Evolutionary conservation across 352 stramenopile genomes (phyloP), one percentile per base, ranked within the genome.

Genomic region (Globisporangium acanthophoron): DNA sequence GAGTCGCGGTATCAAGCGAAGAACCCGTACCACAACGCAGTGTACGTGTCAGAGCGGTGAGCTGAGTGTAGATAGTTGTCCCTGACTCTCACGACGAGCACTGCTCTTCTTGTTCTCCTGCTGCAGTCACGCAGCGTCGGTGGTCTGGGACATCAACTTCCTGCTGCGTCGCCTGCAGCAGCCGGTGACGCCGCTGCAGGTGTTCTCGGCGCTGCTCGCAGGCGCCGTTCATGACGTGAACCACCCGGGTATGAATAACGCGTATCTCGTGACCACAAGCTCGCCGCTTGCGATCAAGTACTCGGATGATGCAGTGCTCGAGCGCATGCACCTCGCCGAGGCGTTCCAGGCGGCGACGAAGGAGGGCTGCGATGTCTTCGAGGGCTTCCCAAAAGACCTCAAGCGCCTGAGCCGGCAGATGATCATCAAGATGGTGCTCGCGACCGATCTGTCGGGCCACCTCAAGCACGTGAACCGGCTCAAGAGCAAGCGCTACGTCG

Each of bases 241-340:
- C 48, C 94, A 98, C 66, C 85, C 88, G 0, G 94, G 94, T 11
- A 81, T 93, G 16, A 98, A 86, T 62, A 98, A 98, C 70, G 69
- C 72, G 37, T 98, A 94, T 66, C 74, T 97, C 15, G 70, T 96
- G 15, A 83, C 78, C 39, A 96, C 87, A 18, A 83, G 63, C 49
- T 86, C 84, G 12, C 80, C 92, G 15, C 64, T 97, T 24, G 92
- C 92, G 40, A 81, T 98, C 60, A 85, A 87, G 48, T 98, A 98
- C 74, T 97, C 96, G 63, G 93, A 97, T 55, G 78, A 93, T 59
- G 92, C 85, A 35, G 87, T 97, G n/a, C 73, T 98, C n/a, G 81
- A 91, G 59, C 71, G 79, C 15, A 90, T 90, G 79, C 81, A 91
- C 56, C 58, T 91, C 11, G 78, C 81, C 20, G 77, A 89, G 43